Conservation (phyloP, 768 basidiomycete genomes). For the Bullera alba region DNA sequence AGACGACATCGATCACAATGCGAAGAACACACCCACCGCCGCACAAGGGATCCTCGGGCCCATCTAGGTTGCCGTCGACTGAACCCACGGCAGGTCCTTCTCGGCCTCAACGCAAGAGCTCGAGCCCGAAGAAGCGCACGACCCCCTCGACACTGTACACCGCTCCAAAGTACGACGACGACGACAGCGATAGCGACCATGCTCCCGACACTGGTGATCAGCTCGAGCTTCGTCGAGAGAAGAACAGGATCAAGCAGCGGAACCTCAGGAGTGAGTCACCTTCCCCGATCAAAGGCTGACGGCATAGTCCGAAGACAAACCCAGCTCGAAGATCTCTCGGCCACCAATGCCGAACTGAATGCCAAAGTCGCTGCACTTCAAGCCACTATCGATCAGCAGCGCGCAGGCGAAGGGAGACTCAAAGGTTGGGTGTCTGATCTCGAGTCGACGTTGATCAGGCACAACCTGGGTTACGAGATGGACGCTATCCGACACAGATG, state of each 20-base stretch:
- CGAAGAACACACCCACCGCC: no score
- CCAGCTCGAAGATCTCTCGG: background rate
- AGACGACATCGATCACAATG: no score
- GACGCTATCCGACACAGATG: background rate
- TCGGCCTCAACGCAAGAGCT: no score
- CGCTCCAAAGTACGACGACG: no score
- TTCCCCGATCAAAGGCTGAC: background rate
- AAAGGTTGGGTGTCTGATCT: background rate
- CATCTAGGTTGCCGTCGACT: no score
- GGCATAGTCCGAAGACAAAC: background rate
- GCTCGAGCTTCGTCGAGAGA: slow-evolving; percentile 17
- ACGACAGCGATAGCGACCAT: no score
- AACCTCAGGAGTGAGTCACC: slow-evolving; percentile 19
- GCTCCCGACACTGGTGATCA: no score
- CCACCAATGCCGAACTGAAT: background rate
- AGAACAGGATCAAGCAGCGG: slow-evolving; percentile 23
- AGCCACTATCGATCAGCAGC: background rate
- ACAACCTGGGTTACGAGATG: background rate
- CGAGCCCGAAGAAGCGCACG: no score
- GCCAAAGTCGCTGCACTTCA: background rate
- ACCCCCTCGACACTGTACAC: no score
- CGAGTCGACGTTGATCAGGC: background rate
- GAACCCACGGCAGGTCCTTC: no score
- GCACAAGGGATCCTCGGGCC: no score
- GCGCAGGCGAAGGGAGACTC: background rate